Conservation (phyloP, 176 grass and related monocot genomes). For the Tillandsia leiboldiana region DNA sequence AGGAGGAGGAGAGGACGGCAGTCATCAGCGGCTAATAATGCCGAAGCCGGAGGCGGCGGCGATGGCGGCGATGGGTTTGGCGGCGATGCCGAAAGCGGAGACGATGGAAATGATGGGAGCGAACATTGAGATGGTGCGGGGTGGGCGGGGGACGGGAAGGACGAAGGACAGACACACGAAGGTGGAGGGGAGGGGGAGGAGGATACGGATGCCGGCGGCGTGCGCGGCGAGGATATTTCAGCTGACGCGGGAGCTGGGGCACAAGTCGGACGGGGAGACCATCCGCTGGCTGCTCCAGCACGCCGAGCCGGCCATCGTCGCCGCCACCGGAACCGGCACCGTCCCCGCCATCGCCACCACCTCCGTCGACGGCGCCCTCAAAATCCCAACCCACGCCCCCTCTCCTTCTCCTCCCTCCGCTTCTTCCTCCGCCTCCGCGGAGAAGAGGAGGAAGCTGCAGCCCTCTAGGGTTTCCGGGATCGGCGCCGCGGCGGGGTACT, state of each 20-base stretch:
- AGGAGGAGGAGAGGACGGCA: not conserved
- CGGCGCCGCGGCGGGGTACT: conserved; percentile 15
- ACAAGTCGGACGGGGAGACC: conserved; percentile 97
- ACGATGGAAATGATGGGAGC: not conserved
- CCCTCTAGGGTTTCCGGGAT: conserved; percentile 30
- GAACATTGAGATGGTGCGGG: not conserved
- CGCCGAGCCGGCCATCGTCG: conserved; percentile 92
- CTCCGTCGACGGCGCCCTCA: conserved; percentile 18
- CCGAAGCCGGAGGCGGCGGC: conserved; percentile 1
- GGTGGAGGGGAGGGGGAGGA: conserved; percentile 80
- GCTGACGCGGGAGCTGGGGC: conserved; percentile 91
- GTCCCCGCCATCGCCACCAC: conserved; percentile 85
- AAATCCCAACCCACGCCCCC: not conserved
- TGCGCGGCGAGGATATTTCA: conserved; percentile 94
- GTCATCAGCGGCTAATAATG: not conserved
- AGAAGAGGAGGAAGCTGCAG: conserved; percentile 52
- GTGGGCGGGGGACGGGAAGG: conserved; percentile 28
- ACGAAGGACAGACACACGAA: conserved; percentile 94
- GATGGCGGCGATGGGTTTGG: not conserved
- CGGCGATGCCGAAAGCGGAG: not conserved
- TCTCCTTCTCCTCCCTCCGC: conserved; percentile 8
- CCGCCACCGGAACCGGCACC: conserved; percentile 81
- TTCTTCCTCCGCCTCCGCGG: conserved; percentile 15
- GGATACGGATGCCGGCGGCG: conserved; percentile 97
- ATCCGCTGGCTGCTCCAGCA: conserved; percentile 96